Base-by-base conservation (phyloP, 2,329 filamentous ascomycete genomes). In the Fusarium ambrosium region DNA sequence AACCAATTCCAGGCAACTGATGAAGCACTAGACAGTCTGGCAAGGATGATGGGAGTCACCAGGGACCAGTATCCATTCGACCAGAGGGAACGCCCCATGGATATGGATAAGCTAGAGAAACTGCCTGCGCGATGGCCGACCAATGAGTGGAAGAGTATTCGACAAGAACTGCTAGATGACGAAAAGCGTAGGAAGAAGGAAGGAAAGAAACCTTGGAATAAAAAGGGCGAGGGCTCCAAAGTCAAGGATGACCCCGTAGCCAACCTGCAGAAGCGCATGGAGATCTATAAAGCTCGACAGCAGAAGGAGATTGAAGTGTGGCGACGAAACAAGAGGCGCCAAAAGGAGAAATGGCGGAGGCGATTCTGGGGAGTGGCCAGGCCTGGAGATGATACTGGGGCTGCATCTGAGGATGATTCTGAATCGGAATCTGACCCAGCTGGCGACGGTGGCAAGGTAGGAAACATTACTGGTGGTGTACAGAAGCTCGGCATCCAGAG, bases 1-100 rank as follows among this genome's bases (percentile, higher is more conserved):
- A 2, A 22, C 3, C 10, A 20, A 9, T 60, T 51, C 18, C 10
- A 13, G 32, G 62, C 43, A 18, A 20, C 5, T 0, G 3, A 59
- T 0, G n/a, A 27, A 13, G 34, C 48, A 10, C 27, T 78, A 8
- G 20, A 60, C 6, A 43, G 60, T 16, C 55, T 78, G n/a, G 63
- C 63, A 39, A 13, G 29, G 5, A 53, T 34, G 5, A 78, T 78
- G 68, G 39, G 45, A 37, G 70, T 77, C 4, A 34, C 4, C 2
- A 58, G 53, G 7, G 20, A 68, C 24, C 37, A 78, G 29, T 77
- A 72, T 32, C 13, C 56, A 6, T 78, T 64, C 27, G 2, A 60
- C 9, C 1, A 4, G 1, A 20, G 20, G 1, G 76, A 78, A 20
- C 3, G 10, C 14, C 59, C 62, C 9, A 53, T 71, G 16, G 63